These are phyloP conservation scores for Niebla homalea DNA, from an alignment of 495 filamentous ascomycete genomes.

Conservation along the genomic window DNA sequence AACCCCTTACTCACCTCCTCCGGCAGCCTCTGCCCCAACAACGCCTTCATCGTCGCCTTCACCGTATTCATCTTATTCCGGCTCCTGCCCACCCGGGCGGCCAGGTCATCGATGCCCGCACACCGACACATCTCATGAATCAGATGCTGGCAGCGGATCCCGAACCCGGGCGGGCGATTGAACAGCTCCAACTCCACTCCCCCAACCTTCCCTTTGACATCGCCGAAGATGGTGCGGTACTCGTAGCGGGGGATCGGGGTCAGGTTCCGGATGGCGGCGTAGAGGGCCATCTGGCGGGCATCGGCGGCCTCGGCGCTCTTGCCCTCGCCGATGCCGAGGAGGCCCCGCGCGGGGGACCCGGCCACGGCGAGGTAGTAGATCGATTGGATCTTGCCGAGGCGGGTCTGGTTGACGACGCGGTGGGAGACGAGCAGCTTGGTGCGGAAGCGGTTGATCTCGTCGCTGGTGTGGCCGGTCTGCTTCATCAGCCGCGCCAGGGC, in stretches of 20 bases:
- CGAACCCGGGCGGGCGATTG: constrained; percentile 80
- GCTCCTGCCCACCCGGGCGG: constrained; percentile 61
- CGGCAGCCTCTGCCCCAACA: constrained; percentile 69
- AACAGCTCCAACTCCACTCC: constrained; percentile 68
- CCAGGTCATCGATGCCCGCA: constrained; percentile 72
- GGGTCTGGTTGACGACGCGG: constrained; percentile 79
- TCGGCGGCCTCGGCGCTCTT: constrained; percentile 63
- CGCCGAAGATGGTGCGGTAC: constrained; percentile 77
- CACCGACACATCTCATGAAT: constrained; percentile 86
- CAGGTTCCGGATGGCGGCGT: constrained; percentile 75
- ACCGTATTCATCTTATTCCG: constrained; percentile 94
- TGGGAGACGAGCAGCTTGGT: constrained; percentile 57
- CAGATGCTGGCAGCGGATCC: constrained; percentile 73
- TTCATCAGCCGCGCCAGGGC: constrained; percentile 45
- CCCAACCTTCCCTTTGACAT: constrained; percentile 71
- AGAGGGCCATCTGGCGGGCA: constrained; percentile 50
- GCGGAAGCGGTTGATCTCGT: constrained; percentile 40
- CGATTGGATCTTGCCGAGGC: constrained; percentile 78
- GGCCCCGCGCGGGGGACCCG: constrained; percentile 62
- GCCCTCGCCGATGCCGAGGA: constrained; percentile 78
- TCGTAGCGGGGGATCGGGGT: constrained; percentile 80
- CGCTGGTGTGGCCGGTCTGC: constrained; percentile 50
- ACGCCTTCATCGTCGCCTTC: constrained; percentile 74
- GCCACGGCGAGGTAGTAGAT: constrained; percentile 60
- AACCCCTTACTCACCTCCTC: constrained; percentile 76